These are phyloP conservation scores for Fusarium mundagurra DNA, from an alignment of 2,329 filamentous ascomycete species.

Conservation along the genomic window DNA sequence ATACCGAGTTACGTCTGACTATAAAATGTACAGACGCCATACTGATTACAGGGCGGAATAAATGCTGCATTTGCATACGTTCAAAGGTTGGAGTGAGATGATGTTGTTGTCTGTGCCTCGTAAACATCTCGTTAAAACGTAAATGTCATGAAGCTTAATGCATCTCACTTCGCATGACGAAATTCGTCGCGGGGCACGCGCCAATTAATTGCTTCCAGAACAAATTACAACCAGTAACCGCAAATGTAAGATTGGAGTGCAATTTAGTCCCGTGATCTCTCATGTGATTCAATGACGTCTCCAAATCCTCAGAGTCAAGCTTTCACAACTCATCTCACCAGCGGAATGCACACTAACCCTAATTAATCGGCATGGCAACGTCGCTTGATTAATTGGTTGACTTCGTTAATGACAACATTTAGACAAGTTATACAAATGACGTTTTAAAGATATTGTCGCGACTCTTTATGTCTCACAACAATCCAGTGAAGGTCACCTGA, in stretches of 20 bases:
- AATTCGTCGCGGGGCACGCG: not conserved
- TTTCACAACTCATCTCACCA: rapidly evolving
- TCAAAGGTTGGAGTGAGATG: not conserved
- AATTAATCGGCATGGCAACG: rapidly evolving
- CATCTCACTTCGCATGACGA: not conserved
- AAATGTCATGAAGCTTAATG: not conserved
- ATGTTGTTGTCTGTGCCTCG: not conserved
- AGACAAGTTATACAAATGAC: not conserved
- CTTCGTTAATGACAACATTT: rapidly evolving
- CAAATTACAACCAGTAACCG: not conserved
- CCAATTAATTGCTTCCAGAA: not conserved
- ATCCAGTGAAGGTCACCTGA: not conserved
- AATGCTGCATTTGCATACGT: rapidly evolving
- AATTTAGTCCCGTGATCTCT: not conserved
- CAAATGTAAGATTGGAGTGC: not conserved
- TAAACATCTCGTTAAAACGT: not conserved
- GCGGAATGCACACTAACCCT: not conserved
- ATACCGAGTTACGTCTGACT: not conserved
- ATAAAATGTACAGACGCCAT: no score
- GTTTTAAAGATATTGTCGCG: not conserved
- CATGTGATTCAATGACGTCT: not conserved
- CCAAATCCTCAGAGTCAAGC: not conserved
- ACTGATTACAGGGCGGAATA: no score
- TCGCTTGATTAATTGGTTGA: rapidly evolving
- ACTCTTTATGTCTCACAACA: not conserved